Evolutionary conservation across 768 basidiomycete genomes (phyloP).

Genomic region (Panaeolus cyanescens): DNA sequence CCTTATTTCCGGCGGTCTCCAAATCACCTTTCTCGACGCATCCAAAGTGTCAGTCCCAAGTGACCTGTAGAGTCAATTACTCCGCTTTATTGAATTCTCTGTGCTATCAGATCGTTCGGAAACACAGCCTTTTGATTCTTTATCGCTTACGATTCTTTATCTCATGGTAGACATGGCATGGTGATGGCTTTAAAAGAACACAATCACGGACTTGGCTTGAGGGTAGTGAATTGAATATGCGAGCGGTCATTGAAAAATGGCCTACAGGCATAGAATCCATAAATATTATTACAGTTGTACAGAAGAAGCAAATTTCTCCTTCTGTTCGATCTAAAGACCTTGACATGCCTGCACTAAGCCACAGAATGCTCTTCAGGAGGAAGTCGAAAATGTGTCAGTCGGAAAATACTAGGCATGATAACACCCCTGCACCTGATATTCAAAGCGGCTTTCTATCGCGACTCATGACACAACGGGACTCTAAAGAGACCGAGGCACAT

Average conservation of each 20-base stretch:
- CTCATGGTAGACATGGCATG: not conserved
- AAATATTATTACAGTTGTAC: not conserved
- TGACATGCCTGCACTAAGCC: not conserved
- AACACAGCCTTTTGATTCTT: not conserved
- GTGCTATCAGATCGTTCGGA: not conserved
- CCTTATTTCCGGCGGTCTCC: not conserved
- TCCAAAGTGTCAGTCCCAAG: not conserved
- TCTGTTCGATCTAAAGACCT: not conserved
- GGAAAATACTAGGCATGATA: slow-evolving; percentile 1
- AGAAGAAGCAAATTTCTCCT: not conserved
- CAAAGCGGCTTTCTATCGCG: not conserved
- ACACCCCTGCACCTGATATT: not conserved
- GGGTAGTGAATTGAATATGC: not conserved
- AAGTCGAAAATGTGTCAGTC: not conserved
- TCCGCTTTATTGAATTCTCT: not conserved
- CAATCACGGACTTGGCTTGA: not conserved
- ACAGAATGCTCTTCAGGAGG: not conserved
- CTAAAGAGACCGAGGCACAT: not conserved
- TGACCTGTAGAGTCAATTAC: not conserved
- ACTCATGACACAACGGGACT: not conserved
- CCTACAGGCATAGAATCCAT: not conserved
- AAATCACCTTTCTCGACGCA: not conserved
- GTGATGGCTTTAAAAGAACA: not conserved
- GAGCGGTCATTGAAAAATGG: not conserved
- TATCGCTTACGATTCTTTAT: not conserved